These are phyloP conservation scores for Ephemerocybe angulata DNA, from an alignment of 768 basidiomycete genomes.

Conservation along the genomic window DNA sequence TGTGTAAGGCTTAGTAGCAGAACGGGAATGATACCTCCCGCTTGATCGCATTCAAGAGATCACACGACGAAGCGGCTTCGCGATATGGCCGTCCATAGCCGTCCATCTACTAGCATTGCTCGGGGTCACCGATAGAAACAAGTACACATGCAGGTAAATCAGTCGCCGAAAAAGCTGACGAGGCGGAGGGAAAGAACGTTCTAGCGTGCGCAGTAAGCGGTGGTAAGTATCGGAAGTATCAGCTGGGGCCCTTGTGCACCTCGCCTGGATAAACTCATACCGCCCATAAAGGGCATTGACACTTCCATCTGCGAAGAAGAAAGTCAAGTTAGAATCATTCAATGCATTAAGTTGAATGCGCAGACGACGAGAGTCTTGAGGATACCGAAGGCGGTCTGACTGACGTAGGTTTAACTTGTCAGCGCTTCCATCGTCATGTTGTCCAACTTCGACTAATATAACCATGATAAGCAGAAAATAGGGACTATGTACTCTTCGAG, in stretches of 20 bases:
- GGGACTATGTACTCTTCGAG: slow-evolving; percentile 80
- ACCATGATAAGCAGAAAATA: background rate
- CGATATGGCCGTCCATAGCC: slow-evolving; percentile 74
- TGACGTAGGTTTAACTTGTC: slow-evolving; percentile 93
- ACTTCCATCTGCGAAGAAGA: slow-evolving; percentile 88
- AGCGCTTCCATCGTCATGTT: slow-evolving; percentile 99
- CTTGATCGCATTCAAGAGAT: slow-evolving; percentile 80
- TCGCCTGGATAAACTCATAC: slow-evolving; percentile 89
- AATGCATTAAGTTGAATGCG: no score
- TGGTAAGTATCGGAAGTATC: slow-evolving; percentile 89
- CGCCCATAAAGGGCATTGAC: slow-evolving; percentile 98
- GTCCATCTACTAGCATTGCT: slow-evolving; percentile 47
- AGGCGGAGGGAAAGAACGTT: slow-evolving; percentile 37
- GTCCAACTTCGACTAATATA: slow-evolving; percentile 86
- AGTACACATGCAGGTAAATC: no score
- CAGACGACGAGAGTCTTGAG: slow-evolving; percentile 97
- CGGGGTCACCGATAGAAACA: slow-evolving; percentile 72
- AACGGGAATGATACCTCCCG: no score
- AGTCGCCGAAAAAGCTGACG: slow-evolving; percentile 4
- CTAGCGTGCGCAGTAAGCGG: slow-evolving; percentile 97
- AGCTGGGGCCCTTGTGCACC: slow-evolving; percentile 58
- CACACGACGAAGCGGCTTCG: slow-evolving; percentile 76
- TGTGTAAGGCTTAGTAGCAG: no score
- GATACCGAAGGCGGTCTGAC: slow-evolving; percentile 96
- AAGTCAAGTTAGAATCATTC: background rate